Base-by-base conservation (phyloP, 164 flowering plant genomes). In the Vitis rotundifolia region DNA sequence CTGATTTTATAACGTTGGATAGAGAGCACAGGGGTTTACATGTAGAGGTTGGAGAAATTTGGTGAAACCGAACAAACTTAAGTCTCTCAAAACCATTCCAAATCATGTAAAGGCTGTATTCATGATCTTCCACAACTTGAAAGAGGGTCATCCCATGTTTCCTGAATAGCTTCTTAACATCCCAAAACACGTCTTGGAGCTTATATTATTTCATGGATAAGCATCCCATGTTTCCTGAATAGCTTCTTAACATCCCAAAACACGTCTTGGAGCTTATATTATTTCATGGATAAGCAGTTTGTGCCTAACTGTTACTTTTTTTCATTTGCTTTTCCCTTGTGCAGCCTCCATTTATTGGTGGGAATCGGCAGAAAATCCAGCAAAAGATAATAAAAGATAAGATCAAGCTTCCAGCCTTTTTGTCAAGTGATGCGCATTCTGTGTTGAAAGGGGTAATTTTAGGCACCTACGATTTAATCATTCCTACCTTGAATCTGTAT, bases 381-480 rank as follows among this genome's bases (percentile, higher is more conserved):
- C 89, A 88, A 71, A 92, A 90, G 80, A 91, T 94, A 73, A 77
- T 92, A 11, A 94, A 87, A 84, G 97, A 94, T 31, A 94, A 91
- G 83, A 76, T 90, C 44, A 93, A 90, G 85, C 82, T 94, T 48
- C 97, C 98, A 3, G 72, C 88, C 16, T 91, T 78, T 69, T 78
- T 94, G 73, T 69, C 97, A 1, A 87, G 93, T 74, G 99, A 94
- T 78, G 99, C 91, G 1, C 97, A 92, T 84, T 86, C 95, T 37
- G 56, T 92, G 63, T 65, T 92, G 77, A 92, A 94, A 86, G 97
- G 88, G 89, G 98, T 92, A 83, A 76, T 47, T 64, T 15, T 31
- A 3, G 7, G 44, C 44, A 37, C 44, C 5, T 37, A 37, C 3
- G 44, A 37, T 37, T 37, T 37, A 37, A 37, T 37, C 44, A 22